Conservation (phyloP, 768 basidiomycete genomes). For the Harrya chromipes region DNA sequence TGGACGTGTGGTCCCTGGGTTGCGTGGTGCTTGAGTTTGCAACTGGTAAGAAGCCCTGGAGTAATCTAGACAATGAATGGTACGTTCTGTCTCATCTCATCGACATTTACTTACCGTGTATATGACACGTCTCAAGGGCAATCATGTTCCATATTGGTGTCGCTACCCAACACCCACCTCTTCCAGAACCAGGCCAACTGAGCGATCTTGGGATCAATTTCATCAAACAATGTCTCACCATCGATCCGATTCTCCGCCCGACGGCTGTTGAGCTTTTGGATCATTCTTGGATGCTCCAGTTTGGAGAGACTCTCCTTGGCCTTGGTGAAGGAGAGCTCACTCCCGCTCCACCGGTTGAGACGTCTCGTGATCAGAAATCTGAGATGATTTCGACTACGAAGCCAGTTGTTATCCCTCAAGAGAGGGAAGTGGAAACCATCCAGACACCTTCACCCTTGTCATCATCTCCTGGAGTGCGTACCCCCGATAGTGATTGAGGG, state of each 20-base stretch:
- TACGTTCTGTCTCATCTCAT: constrained; percentile 32
- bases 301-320: constrained; percentile 64
- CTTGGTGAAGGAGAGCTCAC: constrained; percentile 66
- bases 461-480: constrained; percentile 37
- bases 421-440: constrained; percentile 59
- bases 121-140: constrained; percentile 58
- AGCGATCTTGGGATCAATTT: constrained; percentile 89
- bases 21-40: constrained; percentile 97
- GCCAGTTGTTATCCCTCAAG: constrained; percentile 54
- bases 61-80: constrained; percentile 99
- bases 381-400: constrained; percentile 52
- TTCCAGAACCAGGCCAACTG: constrained; percentile 89
- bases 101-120: background rate
- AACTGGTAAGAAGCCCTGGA: constrained; percentile 98
- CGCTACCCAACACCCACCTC: constrained; percentile 91
- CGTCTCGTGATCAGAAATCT: constrained; percentile 47
- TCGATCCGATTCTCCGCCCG: constrained; percentile 82
- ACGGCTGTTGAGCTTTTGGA: constrained; percentile 80
- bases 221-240: constrained; percentile 86
- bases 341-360: constrained; percentile 43
- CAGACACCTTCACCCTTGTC: constrained; percentile 48
- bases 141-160: constrained; percentile 99
- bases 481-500: constrained; percentile 28
- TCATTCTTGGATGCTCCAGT: constrained; percentile 87
- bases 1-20: constrained; percentile 98